Evolutionary conservation across 495 filamentous ascomycete genomes (phyloP), one percentile per base, ranked within the genome.

Genomic region (Hypoxylon fragiforme): DNA sequence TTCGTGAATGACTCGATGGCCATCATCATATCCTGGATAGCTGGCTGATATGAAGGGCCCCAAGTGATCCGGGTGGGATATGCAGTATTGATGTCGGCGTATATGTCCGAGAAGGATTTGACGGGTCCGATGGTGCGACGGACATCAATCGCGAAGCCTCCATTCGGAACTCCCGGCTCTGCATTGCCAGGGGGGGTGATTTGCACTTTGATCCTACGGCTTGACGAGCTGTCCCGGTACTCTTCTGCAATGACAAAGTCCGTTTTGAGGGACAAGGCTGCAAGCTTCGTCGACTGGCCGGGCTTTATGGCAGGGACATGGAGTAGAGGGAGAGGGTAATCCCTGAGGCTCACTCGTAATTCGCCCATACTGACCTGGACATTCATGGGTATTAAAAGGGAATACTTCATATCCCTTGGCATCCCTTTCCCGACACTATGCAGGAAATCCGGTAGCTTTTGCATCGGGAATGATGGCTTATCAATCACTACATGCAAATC

Each of bases 21-120:
- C 84, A 97, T 96, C 94, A 99, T 99, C 89, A 97, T 96, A 63
- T 99, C 94, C 70, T 99, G 94, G 45, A 99, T 97, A 8, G 92
- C 95, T 19, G 94, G 94, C 56, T 99, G 94, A 65, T 97, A 97
- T 0, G 94, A 96, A 49, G 91, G 89, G 31, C 92, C 90, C 94
- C 94, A 99, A 22, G 91, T 96, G 42, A 97, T 92, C 47, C 88
- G 84, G 6, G 94, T 99, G 7, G 95, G 86, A 53, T 89, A 82
- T 50, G 85, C 86, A 3, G 92, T 97, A 65, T 97, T 92, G 64
- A 99, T 95, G 44, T 95, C 88, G 55, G 97, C 77, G 14, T 77
- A 79, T 56, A 96, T 89, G 57, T 97, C 88, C 0, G 95, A 97
- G 66, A 92, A 99, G 1, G 91, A 94, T 76, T 99, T 99, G 31